Percentiles rank a stretch among this genome's conserved stretches.
Evolutionary conservation across 106 monocot species (phyloP).

Genomic region (Dendrobium catenatum): DNA sequence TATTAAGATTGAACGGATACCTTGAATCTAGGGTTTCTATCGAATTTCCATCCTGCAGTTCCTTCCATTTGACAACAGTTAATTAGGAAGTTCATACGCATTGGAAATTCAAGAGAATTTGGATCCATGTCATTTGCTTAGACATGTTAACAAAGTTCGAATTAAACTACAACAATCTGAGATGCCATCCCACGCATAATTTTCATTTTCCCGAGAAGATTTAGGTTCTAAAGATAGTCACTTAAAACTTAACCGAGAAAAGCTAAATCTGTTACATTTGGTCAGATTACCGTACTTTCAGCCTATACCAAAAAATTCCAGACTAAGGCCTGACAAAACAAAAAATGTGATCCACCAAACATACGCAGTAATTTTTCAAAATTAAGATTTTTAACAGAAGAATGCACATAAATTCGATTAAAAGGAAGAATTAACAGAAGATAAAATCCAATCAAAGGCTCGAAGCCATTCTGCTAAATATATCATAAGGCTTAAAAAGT

Average conservation of each 20-base stretch:
- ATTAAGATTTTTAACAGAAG: not conserved
- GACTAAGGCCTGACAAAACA: not conserved
- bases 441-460: not conserved
- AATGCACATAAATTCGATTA: not conserved
- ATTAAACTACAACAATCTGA: not conserved
- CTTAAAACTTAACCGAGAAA: not conserved
- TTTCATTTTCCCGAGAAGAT: not conserved
- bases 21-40: not conserved
- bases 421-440: not conserved
- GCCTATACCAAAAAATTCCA: not conserved
- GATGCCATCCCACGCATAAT: not conserved
- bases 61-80: not conserved
- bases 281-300: not conserved
- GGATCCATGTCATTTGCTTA: not conserved
- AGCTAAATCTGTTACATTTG: not conserved
- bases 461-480: not conserved
- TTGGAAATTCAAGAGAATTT: not conserved
- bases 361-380: not conserved
- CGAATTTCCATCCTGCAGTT: not conserved
- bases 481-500: not conserved
- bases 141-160: not conserved
- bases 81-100: not conserved
- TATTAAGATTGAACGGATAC: not conserved
- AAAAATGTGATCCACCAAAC: not conserved
- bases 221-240: not conserved